Base-by-base conservation (phyloP, 1,284 basidiomycete species). In the Cutaneotrichosporon dermatis region DNA sequence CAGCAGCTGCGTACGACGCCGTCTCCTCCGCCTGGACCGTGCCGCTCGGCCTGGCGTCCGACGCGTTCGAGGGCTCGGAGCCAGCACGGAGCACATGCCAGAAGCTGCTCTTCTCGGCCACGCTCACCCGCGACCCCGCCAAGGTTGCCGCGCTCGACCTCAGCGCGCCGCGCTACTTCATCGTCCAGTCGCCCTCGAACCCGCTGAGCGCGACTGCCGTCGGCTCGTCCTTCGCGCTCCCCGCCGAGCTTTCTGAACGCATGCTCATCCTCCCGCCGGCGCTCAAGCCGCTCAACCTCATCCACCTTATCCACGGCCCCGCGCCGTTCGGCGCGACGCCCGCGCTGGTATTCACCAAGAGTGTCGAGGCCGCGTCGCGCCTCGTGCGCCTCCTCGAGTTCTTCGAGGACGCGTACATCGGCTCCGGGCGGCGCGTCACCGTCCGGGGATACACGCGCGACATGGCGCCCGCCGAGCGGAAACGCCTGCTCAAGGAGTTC, bases 101-200 rank as follows among this genome's bases (percentile, higher is more conserved):
- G 74, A 99, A 98, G 72, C 82, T 99, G 6, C 82, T 99, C 4
- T 98, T 99, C 79, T 97, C 94, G 1, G 96, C 96, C 0, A 99
- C 96, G 0, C 83, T 99, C 25, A 97, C 93, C 1, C 85, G 89
- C 6, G 94, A 99, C 78, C 95, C 96, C 0, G 87, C 89, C 33
- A 95, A 93, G 73, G 88, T 99, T 50, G 86, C 88, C 1, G 86
- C 90, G 0, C 82, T 99, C 35, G 84, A 87, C 37, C 80, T 99
- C 25, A 80, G 85, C 54, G 79, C 89, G 58, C 90, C 95, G 1
- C 88, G 89, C 69, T 99, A 96, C 78, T 89, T 95, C 65, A 84
- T 95, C 46, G 88, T 99, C 9, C 88, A 88, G 58, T 73, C 74
- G 1, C 42, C 67, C 0, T 43, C 57, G n/a, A 62, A 63, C 4